Conservation (phyloP, 306 rosid species). For the Glycine latifolia region DNA sequence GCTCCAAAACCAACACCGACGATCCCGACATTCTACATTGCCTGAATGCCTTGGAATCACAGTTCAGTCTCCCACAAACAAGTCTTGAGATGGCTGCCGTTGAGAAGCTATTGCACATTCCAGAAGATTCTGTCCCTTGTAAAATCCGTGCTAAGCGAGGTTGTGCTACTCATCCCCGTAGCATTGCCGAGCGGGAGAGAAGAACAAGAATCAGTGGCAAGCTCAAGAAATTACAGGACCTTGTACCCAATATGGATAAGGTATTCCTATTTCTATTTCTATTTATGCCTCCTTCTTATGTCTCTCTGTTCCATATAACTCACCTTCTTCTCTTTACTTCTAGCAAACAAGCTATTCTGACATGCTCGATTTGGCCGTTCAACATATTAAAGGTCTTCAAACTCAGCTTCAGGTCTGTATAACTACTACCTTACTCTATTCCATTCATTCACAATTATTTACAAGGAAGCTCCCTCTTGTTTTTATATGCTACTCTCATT, state of each 20-base stretch:
- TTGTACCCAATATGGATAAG: constrained; percentile 98
- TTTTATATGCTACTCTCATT: too few relatives aligned
- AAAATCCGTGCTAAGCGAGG: constrained; percentile 99
- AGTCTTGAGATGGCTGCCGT: constrained; percentile 80
- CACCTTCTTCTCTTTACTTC: too few relatives aligned
- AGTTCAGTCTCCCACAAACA: constrained; percentile 92
- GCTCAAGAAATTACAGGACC: constrained; percentile 88
- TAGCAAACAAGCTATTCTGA: constrained; percentile 94
- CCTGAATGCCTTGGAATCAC: constrained; percentile 70
- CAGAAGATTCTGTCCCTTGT: constrained; percentile 93
- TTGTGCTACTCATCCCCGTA: constrained; percentile 97
- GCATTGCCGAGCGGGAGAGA: constrained; percentile 97
- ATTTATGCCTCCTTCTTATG: too few relatives aligned
- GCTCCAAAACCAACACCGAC: constrained; percentile 53
- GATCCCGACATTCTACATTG: constrained; percentile 66
- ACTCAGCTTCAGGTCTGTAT: constrained; percentile 84
- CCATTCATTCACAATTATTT: too few relatives aligned
- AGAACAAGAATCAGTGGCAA: constrained; percentile 93
- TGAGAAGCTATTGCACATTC: constrained; percentile 82
- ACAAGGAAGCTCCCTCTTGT: too few relatives aligned
- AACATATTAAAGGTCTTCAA: constrained; percentile 96
- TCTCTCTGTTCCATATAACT: too few relatives aligned
- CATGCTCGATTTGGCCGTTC: constrained; percentile 98
- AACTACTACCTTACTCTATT: not conserved
- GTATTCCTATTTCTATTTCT: constrained; percentile 7